phyloP scores from a whole-genome alignment of 805 yeast genomes.

The Starmerella floris region DNA sequence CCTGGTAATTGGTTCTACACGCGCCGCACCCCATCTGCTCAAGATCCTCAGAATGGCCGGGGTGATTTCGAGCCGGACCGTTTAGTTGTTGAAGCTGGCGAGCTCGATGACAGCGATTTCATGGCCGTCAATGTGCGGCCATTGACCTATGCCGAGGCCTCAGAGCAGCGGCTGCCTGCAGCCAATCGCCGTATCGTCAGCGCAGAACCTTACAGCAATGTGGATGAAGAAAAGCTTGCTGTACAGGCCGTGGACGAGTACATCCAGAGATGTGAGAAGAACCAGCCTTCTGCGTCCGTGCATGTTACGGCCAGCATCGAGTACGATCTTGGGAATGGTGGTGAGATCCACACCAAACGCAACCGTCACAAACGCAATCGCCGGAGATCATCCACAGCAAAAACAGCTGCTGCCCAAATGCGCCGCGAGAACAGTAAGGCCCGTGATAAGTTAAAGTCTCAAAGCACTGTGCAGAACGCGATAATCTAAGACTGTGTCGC shows the following conservation, averaged over 20 bases:
- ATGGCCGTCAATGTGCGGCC: constrained; percentile 36
- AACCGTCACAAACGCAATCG: constrained; percentile 3
- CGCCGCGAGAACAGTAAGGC: not conserved
- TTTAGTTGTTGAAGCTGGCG: constrained; percentile 17
- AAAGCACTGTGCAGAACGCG: not conserved
- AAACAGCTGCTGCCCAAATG: not conserved
- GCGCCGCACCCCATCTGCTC: not conserved
- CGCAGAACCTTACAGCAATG: constrained; percentile 1
- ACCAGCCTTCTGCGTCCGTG: constrained; percentile 1
- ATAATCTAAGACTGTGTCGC: too few relatives aligned
- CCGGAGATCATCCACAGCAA: not conserved
- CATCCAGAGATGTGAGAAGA: constrained; percentile 1
- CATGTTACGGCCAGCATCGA: constrained; percentile 11
- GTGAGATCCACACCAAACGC: not conserved
- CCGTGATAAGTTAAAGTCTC: not conserved
- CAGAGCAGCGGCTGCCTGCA: constrained; percentile 18
- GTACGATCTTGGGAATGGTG: not conserved
- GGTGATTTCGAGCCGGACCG: not conserved
- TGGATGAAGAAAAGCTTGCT: constrained; percentile 14
- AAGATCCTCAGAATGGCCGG: not conserved
- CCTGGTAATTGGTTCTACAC: not conserved
- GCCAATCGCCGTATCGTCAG: constrained; percentile 1
- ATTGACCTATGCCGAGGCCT: constrained; percentile 43
- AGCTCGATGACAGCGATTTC: constrained; percentile 26
- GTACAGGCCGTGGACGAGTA: constrained; percentile 11